Percentiles rank a stretch among this genome's conserved stretches.
Evolutionary conservation across 148 eudicot species (phyloP).

Genomic region (Cornus florida): DNA sequence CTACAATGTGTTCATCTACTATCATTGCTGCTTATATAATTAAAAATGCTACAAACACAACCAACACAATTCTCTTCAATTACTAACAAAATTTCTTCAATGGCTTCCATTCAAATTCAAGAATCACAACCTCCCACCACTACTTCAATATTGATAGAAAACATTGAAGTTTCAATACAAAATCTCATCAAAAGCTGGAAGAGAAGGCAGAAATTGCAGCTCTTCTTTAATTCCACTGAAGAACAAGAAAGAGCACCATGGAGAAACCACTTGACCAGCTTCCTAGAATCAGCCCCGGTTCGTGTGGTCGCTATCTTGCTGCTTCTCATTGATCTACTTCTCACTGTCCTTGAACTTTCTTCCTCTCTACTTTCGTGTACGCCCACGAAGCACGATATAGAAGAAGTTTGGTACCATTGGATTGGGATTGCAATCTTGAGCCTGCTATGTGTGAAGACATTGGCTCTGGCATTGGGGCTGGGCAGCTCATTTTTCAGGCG

Average conservation of each 20-base stretch:
- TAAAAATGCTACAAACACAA: background rate
- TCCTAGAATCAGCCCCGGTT: slow-evolving; percentile 38
- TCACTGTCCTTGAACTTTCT: slow-evolving; percentile 35
- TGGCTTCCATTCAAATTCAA: slow-evolving; percentile 3
- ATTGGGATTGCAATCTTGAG: slow-evolving; percentile 34
- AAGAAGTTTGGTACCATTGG: slow-evolving; percentile 45
- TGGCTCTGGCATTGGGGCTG: slow-evolving; percentile 24
- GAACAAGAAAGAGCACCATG: slow-evolving; percentile 19
- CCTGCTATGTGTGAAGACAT: slow-evolving; percentile 27
- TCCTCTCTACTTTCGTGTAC: slow-evolving; percentile 23
- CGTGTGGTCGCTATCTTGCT: slow-evolving; percentile 34
- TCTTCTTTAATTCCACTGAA: background rate
- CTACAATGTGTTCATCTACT: background rate
- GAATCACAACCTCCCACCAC: slow-evolving; percentile 12
- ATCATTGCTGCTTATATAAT: background rate
- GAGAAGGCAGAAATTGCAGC: slow-evolving; percentile 27
- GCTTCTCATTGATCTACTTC: slow-evolving; percentile 33
- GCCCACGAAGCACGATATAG: background rate
- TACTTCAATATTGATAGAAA: slow-evolving; percentile 12
- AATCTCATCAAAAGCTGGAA: slow-evolving; percentile 31
- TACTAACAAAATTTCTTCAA: background rate
- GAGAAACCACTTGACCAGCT: slow-evolving; percentile 25
- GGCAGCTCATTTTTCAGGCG: slow-evolving; percentile 37
- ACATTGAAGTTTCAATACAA: slow-evolving; percentile 23
- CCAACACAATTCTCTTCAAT: background rate